Evolutionary conservation across 805 yeast species (phyloP), one percentile per base, ranked within the genome.

Genomic region (Candida taoyuanica): DNA sequence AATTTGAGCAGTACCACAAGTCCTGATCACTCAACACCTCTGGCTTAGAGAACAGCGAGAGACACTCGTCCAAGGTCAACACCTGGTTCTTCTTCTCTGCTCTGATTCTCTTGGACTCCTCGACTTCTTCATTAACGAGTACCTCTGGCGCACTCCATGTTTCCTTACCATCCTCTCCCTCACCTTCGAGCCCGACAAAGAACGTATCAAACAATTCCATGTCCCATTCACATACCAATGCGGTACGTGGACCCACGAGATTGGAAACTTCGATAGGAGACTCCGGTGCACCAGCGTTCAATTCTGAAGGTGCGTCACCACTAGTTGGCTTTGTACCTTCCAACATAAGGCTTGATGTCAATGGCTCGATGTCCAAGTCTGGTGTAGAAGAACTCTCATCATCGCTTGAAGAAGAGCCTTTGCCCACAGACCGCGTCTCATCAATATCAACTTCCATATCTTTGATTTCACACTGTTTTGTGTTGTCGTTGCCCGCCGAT

Each of bases 1-100:
- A 91, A 11, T 68, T 63, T 1, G 96, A 94, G 59, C 98, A 91
- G 52, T 81, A 89, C 98, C 98, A 91, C 24, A 87, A 67, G 60
- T 91, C 98, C 37, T 86, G 81, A 34, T 85, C 83, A 12, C 96
- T 86, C 31, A 91, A 68, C 3, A 88, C 76, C 58, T 91, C 98
- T 1, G 94, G 81, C 34, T 76, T 73, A 15, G 94, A 76, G 53
- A 91, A 91, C 42, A 77, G 56, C 16, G 73, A 71, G 32, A 91
- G 58, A 55, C 98, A 91, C 49, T 85, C 91, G 45, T 77, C 74
- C 15, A 91, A 67, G 0, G 84, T 66, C 16, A 81, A 72, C 24
- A 68, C 66, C 39, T 68, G 59, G 34, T 62, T 62, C 4, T 52
- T 45, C 31, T 53, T 50, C 16, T 52, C 48, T 8, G 50, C 50